Base-by-base conservation (phyloP, 345 rosid species). In the Eucalyptus rudis region DNA sequence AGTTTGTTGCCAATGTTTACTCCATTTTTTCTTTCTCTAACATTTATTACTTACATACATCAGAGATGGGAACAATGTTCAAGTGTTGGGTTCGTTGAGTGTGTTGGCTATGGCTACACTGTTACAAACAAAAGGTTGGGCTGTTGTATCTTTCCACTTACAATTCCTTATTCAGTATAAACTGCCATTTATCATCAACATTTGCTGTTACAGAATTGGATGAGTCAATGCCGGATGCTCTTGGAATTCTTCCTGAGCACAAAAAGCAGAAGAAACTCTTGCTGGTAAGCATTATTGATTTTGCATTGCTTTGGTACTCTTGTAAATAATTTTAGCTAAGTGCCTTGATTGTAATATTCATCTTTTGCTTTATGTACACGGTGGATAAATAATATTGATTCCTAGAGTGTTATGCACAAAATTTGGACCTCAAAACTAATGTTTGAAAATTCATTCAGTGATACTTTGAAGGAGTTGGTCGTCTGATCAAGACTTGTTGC, bases 181-280 rank as follows among this genome's bases (percentile, higher is more conserved):
- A 44, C 62, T 89, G 33, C 89, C 86, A 58, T 87, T 90, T 86
- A 93, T 92, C 59, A 92, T 86, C 62, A 24, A 68, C 87, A 19
- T 92, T 50, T 80, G 50, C 66, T 43, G 88, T 58, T 92, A 87
- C 90, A 98, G 99, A 98, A 91, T 91, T 97, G 92, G 99, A 98
- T 88, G 99, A 97, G 91, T 92, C 97, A 88, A 95, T 98, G 99
- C 92, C 96, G 68, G 99, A 98, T 95, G 96, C 96, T 87, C 97
- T 97, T 91, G 99, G 99, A 88, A 96, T 98, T 93, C 98, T 98
- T 90, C 99, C 99, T 68, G 98, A 96, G 88, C 94, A 96, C 89
- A 95, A 98, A 93, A 97, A 97, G 87, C 99, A 98, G 89, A 98
- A 97, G 94, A 97, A 98, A 87, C 97, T 94, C 90, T 91, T 98